phyloP scores from a whole-genome alignment of 1,284 basidiomycete species.

The Austroboletus rostrupii region DNA sequence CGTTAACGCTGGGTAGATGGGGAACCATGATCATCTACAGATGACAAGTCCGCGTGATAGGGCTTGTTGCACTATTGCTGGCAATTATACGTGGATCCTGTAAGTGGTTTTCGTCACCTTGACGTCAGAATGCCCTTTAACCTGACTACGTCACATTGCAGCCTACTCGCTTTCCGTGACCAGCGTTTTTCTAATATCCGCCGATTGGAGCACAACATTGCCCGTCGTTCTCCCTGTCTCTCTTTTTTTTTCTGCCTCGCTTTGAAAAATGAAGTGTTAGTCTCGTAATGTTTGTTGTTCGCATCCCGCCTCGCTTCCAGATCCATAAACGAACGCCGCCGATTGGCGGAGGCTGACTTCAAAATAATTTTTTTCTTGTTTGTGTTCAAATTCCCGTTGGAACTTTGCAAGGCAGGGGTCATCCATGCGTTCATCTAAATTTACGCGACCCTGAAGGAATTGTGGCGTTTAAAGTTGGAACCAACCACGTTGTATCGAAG shows the following conservation, averaged over 20 bases:
- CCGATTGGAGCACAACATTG: background rate
- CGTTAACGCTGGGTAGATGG: constrained; percentile 33
- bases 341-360: background rate
- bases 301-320: background rate
- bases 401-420: no score
- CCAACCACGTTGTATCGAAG: no score
- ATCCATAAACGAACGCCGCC: background rate
- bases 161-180: constrained; percentile 8
- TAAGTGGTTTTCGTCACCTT: constrained; percentile 18
- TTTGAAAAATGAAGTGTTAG: background rate
- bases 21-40: constrained; percentile 30
- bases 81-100: constrained; percentile 16
- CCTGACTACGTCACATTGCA: constrained; percentile 19
- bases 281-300: constrained; percentile 13
- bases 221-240: no score
- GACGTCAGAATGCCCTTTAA: constrained; percentile 6
- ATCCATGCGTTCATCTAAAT: no score
- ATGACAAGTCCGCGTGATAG: constrained; percentile 16
- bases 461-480: background rate
- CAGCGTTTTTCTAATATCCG: constrained; percentile 24
- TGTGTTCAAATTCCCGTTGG: no score
- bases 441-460: background rate
- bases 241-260: no score
- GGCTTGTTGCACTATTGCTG: background rate
- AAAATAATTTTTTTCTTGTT: no score